Percentiles rank a stretch among this genome's conserved stretches.
These are phyloP conservation scores for Fusarium sp. DNA, from an alignment of 2,329 filamentous ascomycete genomes.

Conservation along the genomic window DNA sequence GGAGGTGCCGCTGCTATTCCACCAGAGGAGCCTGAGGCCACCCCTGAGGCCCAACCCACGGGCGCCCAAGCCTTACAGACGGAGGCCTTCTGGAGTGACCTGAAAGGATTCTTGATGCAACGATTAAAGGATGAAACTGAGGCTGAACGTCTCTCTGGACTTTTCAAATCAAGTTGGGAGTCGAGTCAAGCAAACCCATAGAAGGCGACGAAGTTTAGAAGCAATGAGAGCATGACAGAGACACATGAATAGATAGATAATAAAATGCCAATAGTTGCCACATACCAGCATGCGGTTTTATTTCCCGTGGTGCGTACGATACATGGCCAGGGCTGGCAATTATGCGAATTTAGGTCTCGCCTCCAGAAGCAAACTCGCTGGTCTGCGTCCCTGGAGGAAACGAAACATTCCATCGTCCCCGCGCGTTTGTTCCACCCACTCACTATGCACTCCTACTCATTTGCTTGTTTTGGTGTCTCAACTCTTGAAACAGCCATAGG, in stretches of 20 bases:
- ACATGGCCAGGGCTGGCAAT: slow-evolving; percentile 48
- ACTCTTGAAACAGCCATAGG: slow-evolving; percentile 44
- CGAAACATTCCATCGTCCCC: slow-evolving; percentile 35
- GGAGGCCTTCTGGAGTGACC: slow-evolving; percentile 86
- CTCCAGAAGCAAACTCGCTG: slow-evolving; percentile 42
- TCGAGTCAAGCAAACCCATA: slow-evolving; percentile 52
- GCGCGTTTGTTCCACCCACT: slow-evolving; percentile 28
- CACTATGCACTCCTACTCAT: slow-evolving; percentile 45
- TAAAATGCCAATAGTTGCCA: slow-evolving; percentile 41
- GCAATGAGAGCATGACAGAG: slow-evolving; percentile 22
- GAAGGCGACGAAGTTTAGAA: slow-evolving; percentile 23
- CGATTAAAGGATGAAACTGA: slow-evolving; percentile 77
- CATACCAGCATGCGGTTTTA: slow-evolving; percentile 48
- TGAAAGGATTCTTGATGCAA: slow-evolving; percentile 83
- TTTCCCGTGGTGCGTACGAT: slow-evolving; percentile 48
- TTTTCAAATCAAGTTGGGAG: slow-evolving; percentile 81
- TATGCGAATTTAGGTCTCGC: slow-evolving; percentile 45
- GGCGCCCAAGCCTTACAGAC: slow-evolving; percentile 73
- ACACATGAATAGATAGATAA: slow-evolving; percentile 32
- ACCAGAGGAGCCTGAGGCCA: slow-evolving; percentile 54
- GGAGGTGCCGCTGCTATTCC: slow-evolving; percentile 69
- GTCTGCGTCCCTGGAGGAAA: slow-evolving; percentile 29
- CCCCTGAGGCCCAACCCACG: slow-evolving; percentile 43
- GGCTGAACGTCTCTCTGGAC: slow-evolving; percentile 71
- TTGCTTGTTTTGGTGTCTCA: slow-evolving; percentile 41